Conservation (phyloP, 108 stramenopile genomes). For the Skeletonema grethae region DNA sequence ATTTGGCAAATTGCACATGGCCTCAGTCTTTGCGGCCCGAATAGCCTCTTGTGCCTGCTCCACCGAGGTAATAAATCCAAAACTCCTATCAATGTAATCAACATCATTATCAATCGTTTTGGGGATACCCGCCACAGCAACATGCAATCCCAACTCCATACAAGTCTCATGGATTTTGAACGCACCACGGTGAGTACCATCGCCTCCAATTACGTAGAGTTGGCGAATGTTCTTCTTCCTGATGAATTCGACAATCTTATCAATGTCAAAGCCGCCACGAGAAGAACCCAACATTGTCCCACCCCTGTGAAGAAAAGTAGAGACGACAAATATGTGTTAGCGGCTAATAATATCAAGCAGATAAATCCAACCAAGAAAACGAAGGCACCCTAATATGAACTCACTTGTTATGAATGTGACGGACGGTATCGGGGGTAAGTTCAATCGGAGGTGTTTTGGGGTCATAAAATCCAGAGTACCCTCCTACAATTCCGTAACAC, state of each 20-base stretch:
- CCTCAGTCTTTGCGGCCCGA: constrained; percentile 91
- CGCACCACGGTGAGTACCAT: constrained; percentile 98
- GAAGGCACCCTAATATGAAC: not conserved
- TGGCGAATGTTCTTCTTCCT: constrained; percentile 72
- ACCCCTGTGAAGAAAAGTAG: constrained; percentile 38
- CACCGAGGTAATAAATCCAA: constrained; percentile 92
- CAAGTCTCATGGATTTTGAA: constrained; percentile 89
- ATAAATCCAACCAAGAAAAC: too few species aligned
- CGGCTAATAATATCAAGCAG: not conserved
- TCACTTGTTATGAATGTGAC: constrained; percentile 88
- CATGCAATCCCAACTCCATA: constrained; percentile 87
- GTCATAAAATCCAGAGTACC: constrained; percentile 90
- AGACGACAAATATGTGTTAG: not conserved
- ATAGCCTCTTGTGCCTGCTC: constrained; percentile 92
- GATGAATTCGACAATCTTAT: constrained; percentile 85
- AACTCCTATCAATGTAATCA: constrained; percentile 94
- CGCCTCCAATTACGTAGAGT: constrained; percentile 97
- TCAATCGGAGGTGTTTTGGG: constrained; percentile 65
- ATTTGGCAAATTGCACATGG: constrained; percentile 94
- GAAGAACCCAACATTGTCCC: constrained; percentile 92
- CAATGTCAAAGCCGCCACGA: constrained; percentile 95
- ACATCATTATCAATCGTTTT: constrained; percentile 93
- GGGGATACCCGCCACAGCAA: constrained; percentile 96
- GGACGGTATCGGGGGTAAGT: constrained; percentile 78
- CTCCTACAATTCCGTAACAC: constrained; percentile 91